Conservation (phyloP, 805 yeast species). For the Priceomyces castillae region DNA sequence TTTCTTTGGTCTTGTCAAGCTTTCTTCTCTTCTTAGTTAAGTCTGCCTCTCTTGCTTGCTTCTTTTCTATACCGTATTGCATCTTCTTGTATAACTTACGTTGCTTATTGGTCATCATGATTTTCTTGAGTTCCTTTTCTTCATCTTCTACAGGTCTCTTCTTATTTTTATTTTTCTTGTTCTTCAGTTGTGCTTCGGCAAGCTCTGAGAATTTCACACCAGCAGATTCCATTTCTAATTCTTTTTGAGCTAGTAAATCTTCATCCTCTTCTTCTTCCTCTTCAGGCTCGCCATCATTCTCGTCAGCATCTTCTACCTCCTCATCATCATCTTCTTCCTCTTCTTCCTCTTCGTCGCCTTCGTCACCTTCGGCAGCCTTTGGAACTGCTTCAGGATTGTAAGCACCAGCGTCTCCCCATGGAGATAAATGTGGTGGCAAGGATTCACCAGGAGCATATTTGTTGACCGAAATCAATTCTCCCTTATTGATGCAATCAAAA, state of each 20-base stretch:
- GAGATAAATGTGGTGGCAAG: conserved; percentile 94
- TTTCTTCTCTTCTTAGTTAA: conserved; percentile 68
- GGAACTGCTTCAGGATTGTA: conserved; percentile 74
- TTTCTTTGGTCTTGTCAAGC: conserved; percentile 59
- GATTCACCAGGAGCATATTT: conserved; percentile 91
- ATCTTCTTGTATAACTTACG: conserved; percentile 90
- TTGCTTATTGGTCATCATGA: conserved; percentile 97
- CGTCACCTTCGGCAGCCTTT: conserved; percentile 43
- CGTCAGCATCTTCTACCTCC: conserved; percentile 45
- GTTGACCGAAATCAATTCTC: conserved; percentile 69
- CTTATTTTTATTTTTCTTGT: conserved; percentile 34
- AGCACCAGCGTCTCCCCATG: conserved; percentile 96
- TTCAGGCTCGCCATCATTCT: conserved; percentile 49
- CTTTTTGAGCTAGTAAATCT: conserved; percentile 78
- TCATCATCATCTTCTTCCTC: conserved; percentile 56
- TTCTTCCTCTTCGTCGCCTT: conserved; percentile 37
- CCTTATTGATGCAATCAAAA: conserved; percentile 84
- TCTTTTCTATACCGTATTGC: conserved; percentile 86
- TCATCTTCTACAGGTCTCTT: conserved; percentile 58
- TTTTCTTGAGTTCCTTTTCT: conserved; percentile 89
- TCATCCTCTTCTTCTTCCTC: conserved; percentile 50
- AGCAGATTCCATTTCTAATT: conserved; percentile 72
- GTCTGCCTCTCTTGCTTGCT: conserved; percentile 69
- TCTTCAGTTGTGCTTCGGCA: conserved; percentile 21
- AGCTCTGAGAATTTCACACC: conserved; percentile 76